Percentiles rank a stretch among this genome's conserved stretches.
Evolutionary conservation across 2,329 filamentous ascomycete genomes (phyloP).

Genomic region (Cercospora brassicicola): DNA sequence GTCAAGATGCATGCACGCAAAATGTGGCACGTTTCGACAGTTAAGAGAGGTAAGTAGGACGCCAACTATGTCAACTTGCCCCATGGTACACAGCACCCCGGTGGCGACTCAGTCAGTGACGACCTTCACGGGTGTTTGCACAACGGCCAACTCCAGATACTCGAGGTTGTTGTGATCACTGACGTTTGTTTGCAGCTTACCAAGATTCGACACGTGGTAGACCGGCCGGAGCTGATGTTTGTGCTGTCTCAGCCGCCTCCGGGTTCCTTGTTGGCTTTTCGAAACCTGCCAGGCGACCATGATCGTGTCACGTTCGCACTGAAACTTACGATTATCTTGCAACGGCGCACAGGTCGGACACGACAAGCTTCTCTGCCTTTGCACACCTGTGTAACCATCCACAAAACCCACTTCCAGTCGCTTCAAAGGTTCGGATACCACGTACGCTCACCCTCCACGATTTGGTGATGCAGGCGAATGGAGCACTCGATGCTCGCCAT

Average conservation of each 20-base stretch:
- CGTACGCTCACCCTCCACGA: neutral
- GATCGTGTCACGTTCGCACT: slow-evolving; percentile 2
- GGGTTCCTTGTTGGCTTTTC: neutral
- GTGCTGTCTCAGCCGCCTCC: slow-evolving; percentile 1
- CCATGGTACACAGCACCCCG: neutral
- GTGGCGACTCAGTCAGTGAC: neutral
- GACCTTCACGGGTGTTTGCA: neutral
- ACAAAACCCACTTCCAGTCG: neutral
- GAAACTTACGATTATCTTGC: neutral
- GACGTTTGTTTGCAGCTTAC: slow-evolving; percentile 13
- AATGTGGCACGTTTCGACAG: neutral
- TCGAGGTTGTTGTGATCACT: neutral
- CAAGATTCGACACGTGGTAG: slow-evolving; percentile 9
- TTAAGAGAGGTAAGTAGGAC: neutral
- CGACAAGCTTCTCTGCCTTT: neutral
- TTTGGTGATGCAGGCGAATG: neutral
- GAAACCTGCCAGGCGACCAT: slow-evolving; percentile 3
- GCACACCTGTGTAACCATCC: neutral
- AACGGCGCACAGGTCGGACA: neutral
- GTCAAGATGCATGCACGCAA: neutral
- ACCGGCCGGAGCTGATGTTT: neutral
- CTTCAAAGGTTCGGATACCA: neutral
- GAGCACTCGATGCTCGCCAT: slow-evolving; percentile 5
- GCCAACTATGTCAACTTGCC: neutral
- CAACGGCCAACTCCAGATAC: neutral